A percentile compares a stretch with the other conserved stretches of the same genome.
Conservation (phyloP, 2,329 filamentous ascomycete genomes). For the Fusarium austroafricanum region DNA sequence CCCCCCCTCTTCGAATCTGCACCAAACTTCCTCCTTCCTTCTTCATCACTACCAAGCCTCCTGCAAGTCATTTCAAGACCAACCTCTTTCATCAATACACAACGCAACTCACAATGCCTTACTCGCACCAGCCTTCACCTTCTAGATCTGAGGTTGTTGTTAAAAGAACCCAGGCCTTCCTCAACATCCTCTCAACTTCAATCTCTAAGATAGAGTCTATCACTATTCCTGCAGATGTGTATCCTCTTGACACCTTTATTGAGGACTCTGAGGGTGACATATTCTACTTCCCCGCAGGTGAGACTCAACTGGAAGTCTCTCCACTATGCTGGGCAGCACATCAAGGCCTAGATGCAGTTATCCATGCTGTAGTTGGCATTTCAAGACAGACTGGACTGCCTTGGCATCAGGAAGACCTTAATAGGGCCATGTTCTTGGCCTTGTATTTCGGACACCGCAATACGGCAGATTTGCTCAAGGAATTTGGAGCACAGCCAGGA, state of each 20-base stretch:
- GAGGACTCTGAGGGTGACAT: background rate
- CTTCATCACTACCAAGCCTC: background rate
- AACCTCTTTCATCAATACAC: background rate
- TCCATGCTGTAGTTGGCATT: background rate
- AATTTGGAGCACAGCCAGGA: background rate
- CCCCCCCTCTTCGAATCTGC: background rate
- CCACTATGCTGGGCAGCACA: background rate
- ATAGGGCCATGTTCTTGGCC: background rate
- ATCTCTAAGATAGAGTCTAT: background rate
- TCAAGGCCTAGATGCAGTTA: background rate
- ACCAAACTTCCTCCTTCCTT: background rate
- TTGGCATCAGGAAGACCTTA: background rate
- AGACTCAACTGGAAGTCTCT: background rate
- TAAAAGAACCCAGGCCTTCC: background rate
- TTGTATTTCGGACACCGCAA: background rate
- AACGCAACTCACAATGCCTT: background rate
- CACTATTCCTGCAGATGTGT: background rate
- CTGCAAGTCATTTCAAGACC: no score
- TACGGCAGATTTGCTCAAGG: background rate
- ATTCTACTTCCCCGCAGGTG: background rate
- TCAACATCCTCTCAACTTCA: background rate
- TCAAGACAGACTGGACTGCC: background rate
- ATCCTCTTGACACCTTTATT: background rate
- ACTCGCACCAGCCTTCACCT: background rate
- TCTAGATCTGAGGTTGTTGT: background rate